These are phyloP conservation scores for Boletus calvinii DNA, from an alignment of 1,284 basidiomycete genomes.

Conservation along the genomic window DNA sequence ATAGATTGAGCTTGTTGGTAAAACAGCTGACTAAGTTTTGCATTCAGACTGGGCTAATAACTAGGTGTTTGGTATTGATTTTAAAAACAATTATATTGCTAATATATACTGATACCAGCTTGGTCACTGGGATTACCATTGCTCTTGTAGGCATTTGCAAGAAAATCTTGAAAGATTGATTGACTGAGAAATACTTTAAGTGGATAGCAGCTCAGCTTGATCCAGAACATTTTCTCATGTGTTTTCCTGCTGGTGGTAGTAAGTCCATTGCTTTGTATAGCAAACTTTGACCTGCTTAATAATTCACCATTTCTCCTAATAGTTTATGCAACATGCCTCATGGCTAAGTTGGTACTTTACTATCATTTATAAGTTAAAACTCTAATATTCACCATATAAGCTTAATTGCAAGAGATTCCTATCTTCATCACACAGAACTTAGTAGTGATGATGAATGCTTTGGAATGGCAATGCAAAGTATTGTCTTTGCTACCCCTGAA, in stretches of 20 bases:
- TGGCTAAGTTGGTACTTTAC: slow-evolving; percentile 23
- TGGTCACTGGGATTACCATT: slow-evolving; percentile 13
- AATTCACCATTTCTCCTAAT: neutral
- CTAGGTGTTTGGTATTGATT: slow-evolving; percentile 14
- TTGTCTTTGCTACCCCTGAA: slow-evolving; percentile 15
- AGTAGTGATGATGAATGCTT: neutral
- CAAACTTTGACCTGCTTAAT: neutral
- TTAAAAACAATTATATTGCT: neutral
- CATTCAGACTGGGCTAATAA: slow-evolving; percentile 30
- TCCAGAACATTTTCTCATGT: slow-evolving; percentile 18
- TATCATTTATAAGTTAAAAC: neutral
- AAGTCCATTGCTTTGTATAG: neutral
- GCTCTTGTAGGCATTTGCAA: slow-evolving; percentile 16
- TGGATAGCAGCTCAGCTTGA: slow-evolving; percentile 21
- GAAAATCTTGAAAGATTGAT: neutral
- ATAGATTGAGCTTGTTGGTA: slow-evolving; percentile 19
- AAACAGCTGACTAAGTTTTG: slow-evolving; percentile 18
- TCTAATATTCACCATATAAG: slow-evolving; percentile 9
- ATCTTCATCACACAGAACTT: slow-evolving; percentile 10
- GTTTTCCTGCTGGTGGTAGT: slow-evolving; percentile 27
- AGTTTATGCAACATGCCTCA: slow-evolving; percentile 31
- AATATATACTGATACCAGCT: slow-evolving; percentile 1
- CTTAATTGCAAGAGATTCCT: slow-evolving; percentile 30
- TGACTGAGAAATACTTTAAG: slow-evolving; percentile 4
- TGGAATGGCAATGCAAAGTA: neutral